Evolutionary conservation across 306 rosid genomes (phyloP), one percentile per base, ranked within the genome.

Genomic region (Mimosa pudica): DNA sequence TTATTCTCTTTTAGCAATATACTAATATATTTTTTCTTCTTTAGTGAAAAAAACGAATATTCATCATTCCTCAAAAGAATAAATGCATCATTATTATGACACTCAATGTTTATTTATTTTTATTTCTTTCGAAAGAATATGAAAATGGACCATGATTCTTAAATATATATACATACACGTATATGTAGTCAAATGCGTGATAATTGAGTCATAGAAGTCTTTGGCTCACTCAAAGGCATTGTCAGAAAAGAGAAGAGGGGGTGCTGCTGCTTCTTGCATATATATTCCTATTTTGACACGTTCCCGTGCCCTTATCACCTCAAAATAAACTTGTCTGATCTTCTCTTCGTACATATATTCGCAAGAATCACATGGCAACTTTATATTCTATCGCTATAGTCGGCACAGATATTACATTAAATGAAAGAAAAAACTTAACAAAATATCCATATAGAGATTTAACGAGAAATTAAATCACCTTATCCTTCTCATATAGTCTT

Each of bases 201-300:
- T 86, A 24, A 86, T 82, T 58, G 16, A 16, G 51, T 66, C 5
- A 11, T 61, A 60, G 38, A 85, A 79, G 86, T 86, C 89, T 82
- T 73, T 45, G 78, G 76, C 10, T 80, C 76, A 86, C 80, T 82
- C 84, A 73, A 67, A 76, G 74, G 69, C 35, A 70, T 48, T 44
- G 70, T n/a, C 49, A 71, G 61, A 82, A 47, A 71, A 49, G 76
- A 18, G 61, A 71, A 49, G 58, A 67, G 69, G 54, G 32, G 55
- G 74, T 47, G 68, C 84, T 48, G 61, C 41, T 71, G 18, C 65
- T 77, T 44, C 5, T 63, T 35, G 72, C 58, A 33, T 80, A 18
- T 73, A 33, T 80, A 18, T 73, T 67, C 73, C 77, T 41, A 32
- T 79, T 79, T 61, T 41, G 74, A 74, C 81, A 74, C 83, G 82